Base-by-base conservation (phyloP, 2,329 filamentous ascomycete genomes). In the Xylaria sp. region DNA sequence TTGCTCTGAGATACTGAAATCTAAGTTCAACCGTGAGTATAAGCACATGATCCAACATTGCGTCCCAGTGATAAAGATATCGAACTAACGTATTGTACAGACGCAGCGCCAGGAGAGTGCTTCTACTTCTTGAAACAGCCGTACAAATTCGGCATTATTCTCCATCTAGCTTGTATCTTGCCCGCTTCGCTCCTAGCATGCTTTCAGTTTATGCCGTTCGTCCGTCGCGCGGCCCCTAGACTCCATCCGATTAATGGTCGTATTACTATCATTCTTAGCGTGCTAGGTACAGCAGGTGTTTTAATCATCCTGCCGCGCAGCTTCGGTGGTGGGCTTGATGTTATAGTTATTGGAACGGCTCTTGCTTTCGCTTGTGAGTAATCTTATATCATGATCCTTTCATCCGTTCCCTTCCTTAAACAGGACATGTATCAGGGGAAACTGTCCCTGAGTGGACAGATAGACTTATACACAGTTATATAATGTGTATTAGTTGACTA, bases 201-300 rank as follows among this genome's bases (percentile, higher is more conserved):
- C 59, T 76, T 85, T 20, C 86, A 87, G 77, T 87, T 87, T 71
- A 72, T 85, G 1, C 86, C 86, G 0, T 71, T 76, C 3, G 78
- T 86, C 34, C 80, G 84, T 1, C 82, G 87, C 71, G 85, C 82
- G 71, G 74, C 79, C 60, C 78, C 87, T 1, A 69, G 86, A 1
- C 76, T 90, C 44, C 90, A 91, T 74, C 85, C 88, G 0, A 81
- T 91, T 62, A 88, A 85, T 60, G 89, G 90, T 1, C 90, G 90
- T 67, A 44, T 85, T 4, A 76, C 89, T 61, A 70, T 88, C 0
- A 64, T 86, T 0, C 79, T 91, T 0, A 80, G 85, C 4, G 34
- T 85, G 0, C 63, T 85, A 3, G 80, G 80, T 13, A 84, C 84
- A 2, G 80, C 80, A 0, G 86, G 86, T 0, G 86, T 84, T 0